Evolutionary conservation across 179 eudicot genomes (phyloP), one percentile per base, ranked within the genome.

Genomic region (Amaranthus tricolor): DNA sequence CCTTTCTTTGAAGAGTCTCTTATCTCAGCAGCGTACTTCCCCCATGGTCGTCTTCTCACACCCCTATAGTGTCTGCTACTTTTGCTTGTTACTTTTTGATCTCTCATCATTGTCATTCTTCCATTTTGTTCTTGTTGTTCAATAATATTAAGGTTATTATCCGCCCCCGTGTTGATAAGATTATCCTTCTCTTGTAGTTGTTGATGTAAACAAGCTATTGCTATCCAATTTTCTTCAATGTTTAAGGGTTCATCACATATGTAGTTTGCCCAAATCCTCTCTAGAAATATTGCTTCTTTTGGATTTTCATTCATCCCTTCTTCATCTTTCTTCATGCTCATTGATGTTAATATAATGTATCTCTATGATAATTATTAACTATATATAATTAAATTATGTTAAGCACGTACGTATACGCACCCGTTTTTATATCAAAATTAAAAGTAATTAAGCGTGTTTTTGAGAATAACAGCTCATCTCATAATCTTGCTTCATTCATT

Each of bases 11-110:
- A 79, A 6, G 91, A 87, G 64, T 89, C 91, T 44, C 93, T 79
- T 81, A 89, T 87, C 75, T 89, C 91, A 40, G 91, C 91, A 1
- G 89, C 89, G 52, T 85, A 89, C 31, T 87, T 89, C 0, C 89
- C 93, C 93, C 93, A 89, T 0, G 93, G 93, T 51, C 94, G 68
- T 70, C 87, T 85, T 61, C 91, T 82, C 8, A 88, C 91, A 2
- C 94, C 94, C 69, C 91, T 81, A n/a, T 85, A 89, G 50, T 84
- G 94, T 59, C 81, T 74, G 5, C 40, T 31, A 31, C 40, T 48
- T 21, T 31, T n/a, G 65, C 19, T 17, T 48, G 77, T 68, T 82
- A 52, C 68, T 16, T 7, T 70, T 62, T 0, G 6, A n/a, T 67
- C 70, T 76, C 40, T 14, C 69, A 45, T 17, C 24, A 14, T 7